These are phyloP conservation scores for Quercus alba DNA, from an alignment of 306 rosid genomes.

Conservation along the genomic window DNA sequence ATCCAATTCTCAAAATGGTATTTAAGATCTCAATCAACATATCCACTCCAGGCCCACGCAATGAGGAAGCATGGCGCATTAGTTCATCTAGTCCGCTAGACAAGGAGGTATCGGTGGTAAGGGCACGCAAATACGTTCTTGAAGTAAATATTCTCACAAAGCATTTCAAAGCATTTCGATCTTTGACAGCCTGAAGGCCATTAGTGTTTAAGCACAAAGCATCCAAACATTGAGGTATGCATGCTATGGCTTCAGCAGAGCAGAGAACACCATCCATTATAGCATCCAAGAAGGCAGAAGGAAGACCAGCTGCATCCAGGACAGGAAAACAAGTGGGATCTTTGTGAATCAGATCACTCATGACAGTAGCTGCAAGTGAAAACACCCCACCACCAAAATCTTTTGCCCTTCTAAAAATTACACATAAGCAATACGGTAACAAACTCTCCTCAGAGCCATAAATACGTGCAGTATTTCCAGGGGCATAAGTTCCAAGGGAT, in stretches of 20 bases:
- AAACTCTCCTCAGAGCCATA: constrained; percentile 91
- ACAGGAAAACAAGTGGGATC: constrained; percentile 95
- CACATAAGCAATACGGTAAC: constrained; percentile 78
- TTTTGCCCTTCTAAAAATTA: constrained; percentile 77
- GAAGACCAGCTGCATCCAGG: constrained; percentile 89
- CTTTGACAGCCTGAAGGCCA: constrained; percentile 89
- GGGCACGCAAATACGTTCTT: constrained; percentile 73
- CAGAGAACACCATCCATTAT: constrained; percentile 88
- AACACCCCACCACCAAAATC: constrained; percentile 98
- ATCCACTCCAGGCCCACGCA: constrained; percentile 95
- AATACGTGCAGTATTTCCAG: constrained; percentile 75
- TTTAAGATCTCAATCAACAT: constrained; percentile 85
- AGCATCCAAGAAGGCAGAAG: constrained; percentile 91
- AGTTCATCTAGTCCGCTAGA: constrained; percentile 94
- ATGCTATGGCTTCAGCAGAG: constrained; percentile 91
- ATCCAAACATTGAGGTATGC: constrained; percentile 95
- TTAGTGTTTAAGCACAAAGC: constrained; percentile 84
- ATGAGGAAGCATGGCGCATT: constrained; percentile 90
- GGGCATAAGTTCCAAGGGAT: constrained; percentile 93
- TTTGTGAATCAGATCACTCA: constrained; percentile 96
- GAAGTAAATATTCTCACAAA: constrained; percentile 94
- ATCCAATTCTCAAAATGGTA: constrained; percentile 72
- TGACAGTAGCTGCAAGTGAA: constrained; percentile 93
- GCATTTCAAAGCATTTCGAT: constrained; percentile 83
- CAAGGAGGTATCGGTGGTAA: constrained; percentile 78